Evolutionary conservation across 768 basidiomycete species (phyloP).

Genomic region (Boletus vinaceobasis): DNA sequence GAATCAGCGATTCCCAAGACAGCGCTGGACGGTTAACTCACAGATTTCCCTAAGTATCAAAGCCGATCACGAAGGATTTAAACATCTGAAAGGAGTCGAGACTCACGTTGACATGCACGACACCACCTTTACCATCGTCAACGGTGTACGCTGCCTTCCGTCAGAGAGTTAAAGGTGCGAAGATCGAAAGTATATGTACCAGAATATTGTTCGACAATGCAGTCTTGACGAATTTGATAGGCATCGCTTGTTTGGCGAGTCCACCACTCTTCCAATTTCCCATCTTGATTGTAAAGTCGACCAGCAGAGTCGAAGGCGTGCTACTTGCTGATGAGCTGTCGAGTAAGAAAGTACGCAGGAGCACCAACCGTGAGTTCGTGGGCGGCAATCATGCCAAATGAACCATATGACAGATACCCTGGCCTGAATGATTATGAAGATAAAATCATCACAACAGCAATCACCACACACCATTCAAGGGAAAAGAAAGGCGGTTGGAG

Average conservation of each 20-base stretch:
- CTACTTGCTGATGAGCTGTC: constrained; percentile 33
- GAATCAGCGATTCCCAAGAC: constrained; percentile 5
- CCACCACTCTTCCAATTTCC: constrained; percentile 92
- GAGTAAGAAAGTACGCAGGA: neutral
- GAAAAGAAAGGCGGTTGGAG: constrained; percentile 90
- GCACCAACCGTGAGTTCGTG: constrained; percentile 82
- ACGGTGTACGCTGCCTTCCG: constrained; percentile 64
- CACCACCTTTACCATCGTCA: constrained; percentile 80
- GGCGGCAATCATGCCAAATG: constrained; percentile 88
- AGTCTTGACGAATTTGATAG: constrained; percentile 79
- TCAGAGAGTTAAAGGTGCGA: neutral
- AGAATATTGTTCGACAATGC: constrained; percentile 91
- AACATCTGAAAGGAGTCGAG: neutral
- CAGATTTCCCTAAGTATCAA: constrained; percentile 71
- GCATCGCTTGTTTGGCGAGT: constrained; percentile 79
- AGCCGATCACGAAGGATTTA: neutral
- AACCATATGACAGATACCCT: constrained; percentile 83
- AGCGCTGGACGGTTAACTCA: constrained; percentile 32
- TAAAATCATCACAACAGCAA: neutral
- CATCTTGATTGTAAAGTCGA: constrained; percentile 84
- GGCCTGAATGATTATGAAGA: constrained; percentile 55
- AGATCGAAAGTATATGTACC: constrained; percentile 47
- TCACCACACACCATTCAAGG: constrained; percentile 56
- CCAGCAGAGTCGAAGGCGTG: constrained; percentile 92
- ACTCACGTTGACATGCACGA: constrained; percentile 80